These are phyloP conservation scores for Verticillium albo-atrum DNA, from an alignment of 2,329 filamentous ascomycete genomes.

Conservation along the genomic window DNA sequence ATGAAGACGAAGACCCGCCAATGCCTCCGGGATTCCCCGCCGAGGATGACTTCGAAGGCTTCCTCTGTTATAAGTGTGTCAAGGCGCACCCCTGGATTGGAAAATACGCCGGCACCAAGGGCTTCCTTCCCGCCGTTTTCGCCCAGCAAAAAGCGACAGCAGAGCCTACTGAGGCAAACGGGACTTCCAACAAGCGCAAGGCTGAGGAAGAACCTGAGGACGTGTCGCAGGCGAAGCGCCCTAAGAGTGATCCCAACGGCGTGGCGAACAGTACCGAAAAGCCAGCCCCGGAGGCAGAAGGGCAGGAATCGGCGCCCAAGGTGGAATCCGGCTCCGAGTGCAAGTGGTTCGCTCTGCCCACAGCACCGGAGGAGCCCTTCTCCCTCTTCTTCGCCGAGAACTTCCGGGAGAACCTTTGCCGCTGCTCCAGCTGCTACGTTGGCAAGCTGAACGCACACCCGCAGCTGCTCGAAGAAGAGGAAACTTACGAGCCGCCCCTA, in stretches of 20 bases:
- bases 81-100: constrained; percentile 89
- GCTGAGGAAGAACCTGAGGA: constrained; percentile 46
- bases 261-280: constrained; percentile 2
- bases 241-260: constrained; percentile 35
- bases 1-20: constrained; percentile 58
- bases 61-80: constrained; percentile 93
- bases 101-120: constrained; percentile 71
- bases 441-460: constrained; percentile 64
- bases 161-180: constrained; percentile 1
- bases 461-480: constrained; percentile 90
- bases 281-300: constrained; percentile 10
- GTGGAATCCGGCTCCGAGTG: constrained; percentile 32
- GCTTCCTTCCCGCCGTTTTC: constrained; percentile 74
- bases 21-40: constrained; percentile 81
- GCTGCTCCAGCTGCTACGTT: constrained; percentile 71
- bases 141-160: constrained; percentile 21
- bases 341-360: constrained; percentile 58
- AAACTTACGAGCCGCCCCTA: constrained; percentile 86
- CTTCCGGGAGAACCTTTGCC: constrained; percentile 82
- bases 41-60: constrained; percentile 84
- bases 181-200: constrained; percentile 60
- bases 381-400: constrained; percentile 77
- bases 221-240: constrained; percentile 43
- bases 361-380: constrained; percentile 50
- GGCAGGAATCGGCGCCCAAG: constrained; percentile 5